A percentile compares a stretch with the other conserved stretches of the same genome.
Conservation (phyloP, 306 rosid genomes). For the Casuarina cunninghamiana region DNA sequence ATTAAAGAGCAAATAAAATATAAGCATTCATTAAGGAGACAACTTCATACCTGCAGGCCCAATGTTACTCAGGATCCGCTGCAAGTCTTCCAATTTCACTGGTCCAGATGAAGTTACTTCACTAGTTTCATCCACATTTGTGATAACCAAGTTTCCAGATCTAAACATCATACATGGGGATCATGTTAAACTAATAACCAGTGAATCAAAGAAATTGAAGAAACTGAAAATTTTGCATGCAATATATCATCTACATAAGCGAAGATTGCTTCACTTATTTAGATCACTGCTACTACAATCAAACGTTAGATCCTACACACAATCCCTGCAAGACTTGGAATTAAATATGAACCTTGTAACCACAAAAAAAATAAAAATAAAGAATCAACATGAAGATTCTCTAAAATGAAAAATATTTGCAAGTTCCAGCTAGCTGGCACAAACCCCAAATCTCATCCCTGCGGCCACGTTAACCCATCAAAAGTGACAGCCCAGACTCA, state of each 20-base stretch:
- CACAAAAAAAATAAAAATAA: no score
- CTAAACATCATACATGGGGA: conserved; percentile 16
- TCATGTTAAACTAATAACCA: conserved; percentile 12
- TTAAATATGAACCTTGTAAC: no score
- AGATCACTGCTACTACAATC: neutral
- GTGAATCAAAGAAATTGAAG: neutral
- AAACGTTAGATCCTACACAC: no score
- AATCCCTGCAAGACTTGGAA: no score
- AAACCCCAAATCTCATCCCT: no score
- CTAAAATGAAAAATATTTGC: no score
- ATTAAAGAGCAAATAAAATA: conserved; percentile 9
- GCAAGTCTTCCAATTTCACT: conserved; percentile 86
- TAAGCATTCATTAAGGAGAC: conserved; percentile 11
- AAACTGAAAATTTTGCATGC: neutral
- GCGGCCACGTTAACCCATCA: no score
- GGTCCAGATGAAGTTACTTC: conserved; percentile 68
- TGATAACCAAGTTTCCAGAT: conserved; percentile 55
- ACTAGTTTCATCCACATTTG: conserved; percentile 59
- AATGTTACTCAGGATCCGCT: conserved; percentile 76
- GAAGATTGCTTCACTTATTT: neutral
- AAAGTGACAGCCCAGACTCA: no score
- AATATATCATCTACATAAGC: neutral
- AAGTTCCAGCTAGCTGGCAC: no score
- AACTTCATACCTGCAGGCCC: conserved; percentile 64
- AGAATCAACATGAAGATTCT: no score